A percentile compares a stretch with the other conserved stretches of the same genome.
Evolutionary conservation across 805 yeast species (phyloP).

Genomic region (Sugiyamaella smithiae): DNA sequence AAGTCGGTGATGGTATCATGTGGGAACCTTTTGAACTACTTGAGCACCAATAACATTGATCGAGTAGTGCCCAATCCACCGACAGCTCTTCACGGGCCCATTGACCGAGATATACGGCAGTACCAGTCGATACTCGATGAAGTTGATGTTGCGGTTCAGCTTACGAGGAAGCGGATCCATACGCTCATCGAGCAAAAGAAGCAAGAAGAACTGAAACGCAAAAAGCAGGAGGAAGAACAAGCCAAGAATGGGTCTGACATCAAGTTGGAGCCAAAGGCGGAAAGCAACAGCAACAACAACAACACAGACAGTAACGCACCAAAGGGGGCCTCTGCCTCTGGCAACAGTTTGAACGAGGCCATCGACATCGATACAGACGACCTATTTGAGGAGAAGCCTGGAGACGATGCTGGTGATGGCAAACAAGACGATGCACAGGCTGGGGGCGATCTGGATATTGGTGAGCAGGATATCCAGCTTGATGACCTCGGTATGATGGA

Average conservation of each 20-base stretch:
- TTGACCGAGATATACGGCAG: slow-evolving; percentile 20
- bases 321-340: slow-evolving; percentile 2
- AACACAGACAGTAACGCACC: not conserved
- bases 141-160: slow-evolving; percentile 23
- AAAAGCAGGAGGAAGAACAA: slow-evolving; percentile 4
- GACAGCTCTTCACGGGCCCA: slow-evolving; percentile 20
- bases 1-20: slow-evolving; percentile 20
- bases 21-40: slow-evolving; percentile 20
- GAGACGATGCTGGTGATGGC: slow-evolving; percentile 3
- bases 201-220: slow-evolving; percentile 10
- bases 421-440: slow-evolving; percentile 7
- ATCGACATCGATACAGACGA: slow-evolving; percentile 14
- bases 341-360: slow-evolving; percentile 9
- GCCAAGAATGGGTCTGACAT: slow-evolving; percentile 1
- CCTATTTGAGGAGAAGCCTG: slow-evolving; percentile 8
- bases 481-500: slow-evolving; percentile 10
- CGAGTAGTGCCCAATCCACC: slow-evolving; percentile 29
- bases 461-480: slow-evolving; percentile 4
- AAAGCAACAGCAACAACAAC: not conserved
- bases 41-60: slow-evolving; percentile 16
- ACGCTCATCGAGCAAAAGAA: slow-evolving; percentile 8
- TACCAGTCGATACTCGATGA: slow-evolving; percentile 24
- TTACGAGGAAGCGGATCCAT: slow-evolving; percentile 12
- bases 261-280: slow-evolving; percentile 3
- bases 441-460: not conserved